Evolutionary conservation across 352 stramenopile species (phyloP).

Genomic region (Phytophthora nicotianae): DNA sequence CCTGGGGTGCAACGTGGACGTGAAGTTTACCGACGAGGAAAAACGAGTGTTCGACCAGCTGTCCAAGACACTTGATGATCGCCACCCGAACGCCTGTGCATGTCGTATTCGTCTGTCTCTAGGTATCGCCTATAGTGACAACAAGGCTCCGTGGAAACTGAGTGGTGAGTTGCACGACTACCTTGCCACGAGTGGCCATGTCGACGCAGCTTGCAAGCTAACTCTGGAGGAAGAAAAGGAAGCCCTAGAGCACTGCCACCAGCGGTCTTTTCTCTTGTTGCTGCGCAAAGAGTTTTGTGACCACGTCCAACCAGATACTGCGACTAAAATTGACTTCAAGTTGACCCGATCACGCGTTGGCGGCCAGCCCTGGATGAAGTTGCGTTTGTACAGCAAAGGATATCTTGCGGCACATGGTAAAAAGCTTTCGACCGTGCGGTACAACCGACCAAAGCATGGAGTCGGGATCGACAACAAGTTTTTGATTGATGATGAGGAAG

Average conservation of each 20-base stretch:
- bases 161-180: conserved; percentile 88
- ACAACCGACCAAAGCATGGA: conserved; percentile 78
- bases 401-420: conserved; percentile 81
- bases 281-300: conserved; percentile 76
- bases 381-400: conserved; percentile 74
- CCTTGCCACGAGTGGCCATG: conserved; percentile 86
- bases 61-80: conserved; percentile 94
- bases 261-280: conserved; percentile 68
- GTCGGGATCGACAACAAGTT: conserved; percentile 61
- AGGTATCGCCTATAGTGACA: conserved; percentile 90
- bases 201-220: conserved; percentile 93
- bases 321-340: conserved; percentile 60
- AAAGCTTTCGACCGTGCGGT: conserved; percentile 82
- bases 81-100: conserved; percentile 95
- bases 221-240: conserved; percentile 95
- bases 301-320: conserved; percentile 35
- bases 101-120: conserved; percentile 92
- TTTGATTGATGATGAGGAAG: conserved; percentile 79
- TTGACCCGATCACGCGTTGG: conserved; percentile 73
- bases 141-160: conserved; percentile 91
- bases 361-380: conserved; percentile 85
- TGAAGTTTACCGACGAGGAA: conserved; percentile 95
- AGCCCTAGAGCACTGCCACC: conserved; percentile 77
- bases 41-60: conserved; percentile 98
- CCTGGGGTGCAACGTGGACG: conserved; percentile 95